A percentile compares a stretch with the other conserved stretches of the same genome.
Evolutionary conservation across 176 grass and related monocot genomes (phyloP).

Genomic region (Elaeis guineensis): DNA sequence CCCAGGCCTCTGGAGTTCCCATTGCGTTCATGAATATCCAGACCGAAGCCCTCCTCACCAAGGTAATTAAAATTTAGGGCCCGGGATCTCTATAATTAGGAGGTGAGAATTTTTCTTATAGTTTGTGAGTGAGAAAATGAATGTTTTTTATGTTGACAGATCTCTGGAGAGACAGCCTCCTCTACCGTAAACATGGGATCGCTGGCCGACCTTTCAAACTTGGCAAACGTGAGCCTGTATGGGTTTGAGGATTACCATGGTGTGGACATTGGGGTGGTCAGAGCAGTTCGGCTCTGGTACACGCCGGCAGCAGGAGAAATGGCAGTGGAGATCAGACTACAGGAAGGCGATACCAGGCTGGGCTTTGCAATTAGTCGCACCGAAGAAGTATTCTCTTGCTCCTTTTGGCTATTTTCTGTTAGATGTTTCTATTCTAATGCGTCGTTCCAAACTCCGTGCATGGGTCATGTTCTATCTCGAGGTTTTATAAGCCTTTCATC

Average conservation of each 20-base stretch:
- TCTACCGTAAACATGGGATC: conserved; percentile 74
- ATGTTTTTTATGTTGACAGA: conserved; percentile 15
- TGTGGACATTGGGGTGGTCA: conserved; percentile 75
- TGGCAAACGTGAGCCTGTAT: conserved; percentile 73
- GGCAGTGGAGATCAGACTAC: conserved; percentile 56
- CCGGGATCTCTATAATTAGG: no score
- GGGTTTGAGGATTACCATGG: conserved; percentile 99
- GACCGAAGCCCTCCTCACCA: conserved; percentile 89
- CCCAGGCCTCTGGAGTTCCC: conserved; percentile 63
- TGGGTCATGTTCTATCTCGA: no score
- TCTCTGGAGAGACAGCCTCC: conserved; percentile 69
- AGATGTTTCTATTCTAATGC: no score
- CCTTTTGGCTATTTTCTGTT: neutral
- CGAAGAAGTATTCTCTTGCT: conserved; percentile 39
- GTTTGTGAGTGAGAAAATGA: no score
- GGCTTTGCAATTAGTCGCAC: conserved; percentile 91
- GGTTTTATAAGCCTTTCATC: no score
- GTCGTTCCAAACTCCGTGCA: no score
- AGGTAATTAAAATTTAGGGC: conserved; percentile 22
- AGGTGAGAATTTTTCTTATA: no score
- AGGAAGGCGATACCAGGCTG: conserved; percentile 58
- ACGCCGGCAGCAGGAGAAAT: conserved; percentile 43
- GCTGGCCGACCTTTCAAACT: conserved; percentile 63
- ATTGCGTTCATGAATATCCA: conserved; percentile 74
- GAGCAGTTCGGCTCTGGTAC: conserved; percentile 79